phyloP scores from a whole-genome alignment of 805 yeast genomes.

The Zygosaccharomyces bailii region DNA sequence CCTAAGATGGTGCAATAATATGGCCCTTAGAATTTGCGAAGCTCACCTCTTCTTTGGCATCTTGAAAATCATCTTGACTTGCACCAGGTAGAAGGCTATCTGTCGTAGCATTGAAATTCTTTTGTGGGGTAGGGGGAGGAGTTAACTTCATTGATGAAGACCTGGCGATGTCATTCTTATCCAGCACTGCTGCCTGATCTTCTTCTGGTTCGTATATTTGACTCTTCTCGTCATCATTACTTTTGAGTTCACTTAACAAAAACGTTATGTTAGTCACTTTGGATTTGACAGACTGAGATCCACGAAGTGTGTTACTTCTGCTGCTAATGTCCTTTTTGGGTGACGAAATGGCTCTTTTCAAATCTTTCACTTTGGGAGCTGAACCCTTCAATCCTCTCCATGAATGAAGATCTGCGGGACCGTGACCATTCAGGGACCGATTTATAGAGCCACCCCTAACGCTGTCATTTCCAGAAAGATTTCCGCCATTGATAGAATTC shows the following conservation, averaged over 20 bases:
- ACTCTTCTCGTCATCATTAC: constrained; percentile 19
- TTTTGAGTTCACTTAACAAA: constrained; percentile 33
- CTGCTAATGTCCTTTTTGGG: constrained; percentile 8
- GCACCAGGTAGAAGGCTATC: constrained; percentile 6
- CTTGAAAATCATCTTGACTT: constrained; percentile 29
- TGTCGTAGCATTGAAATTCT: neutral
- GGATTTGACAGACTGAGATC: constrained; percentile 37
- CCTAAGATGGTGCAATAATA: neutral
- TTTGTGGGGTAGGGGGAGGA: constrained; percentile 8
- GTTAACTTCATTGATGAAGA: constrained; percentile 26
- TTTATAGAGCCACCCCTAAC: neutral
- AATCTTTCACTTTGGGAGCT: constrained; percentile 31
- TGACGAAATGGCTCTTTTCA: constrained; percentile 25
- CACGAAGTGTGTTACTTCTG: constrained; percentile 18
- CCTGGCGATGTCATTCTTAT: constrained; percentile 31
- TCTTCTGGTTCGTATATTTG: constrained; percentile 36
- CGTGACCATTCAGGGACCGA: constrained; percentile 8
- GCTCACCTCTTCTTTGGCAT: constrained; percentile 30
- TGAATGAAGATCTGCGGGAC: constrained; percentile 21
- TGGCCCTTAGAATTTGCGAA: constrained; percentile 28
- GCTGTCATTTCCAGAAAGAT: constrained; percentile 1
- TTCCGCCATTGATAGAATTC: constrained; percentile 4
- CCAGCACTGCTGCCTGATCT: constrained; percentile 34
- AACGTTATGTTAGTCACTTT: constrained; percentile 38
- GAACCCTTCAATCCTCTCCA: constrained; percentile 20